phyloP scores from a whole-genome alignment of 2,329 filamentous ascomycete genomes.

The Botrytis squamosa region DNA sequence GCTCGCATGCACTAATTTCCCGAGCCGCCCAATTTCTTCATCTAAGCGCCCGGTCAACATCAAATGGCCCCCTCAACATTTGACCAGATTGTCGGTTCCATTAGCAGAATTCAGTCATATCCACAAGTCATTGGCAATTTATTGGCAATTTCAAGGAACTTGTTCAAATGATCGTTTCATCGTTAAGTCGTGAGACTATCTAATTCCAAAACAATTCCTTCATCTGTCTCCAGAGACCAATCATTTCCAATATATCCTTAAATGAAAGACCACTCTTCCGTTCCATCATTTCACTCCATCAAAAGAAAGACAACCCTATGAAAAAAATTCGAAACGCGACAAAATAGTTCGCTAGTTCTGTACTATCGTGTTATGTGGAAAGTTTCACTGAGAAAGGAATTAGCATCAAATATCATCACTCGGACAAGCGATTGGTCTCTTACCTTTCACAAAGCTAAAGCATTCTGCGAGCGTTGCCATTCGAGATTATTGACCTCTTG shows the following conservation, averaged over 20 bases:
- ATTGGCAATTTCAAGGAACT: slow-evolving; percentile 16
- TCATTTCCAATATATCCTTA: slow-evolving; percentile 23
- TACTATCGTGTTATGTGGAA: slow-evolving; percentile 2
- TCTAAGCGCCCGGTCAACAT: slow-evolving; percentile 31
- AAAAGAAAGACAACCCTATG: slow-evolving; percentile 26
- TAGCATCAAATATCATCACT: slow-evolving; percentile 13
- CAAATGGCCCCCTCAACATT: not conserved
- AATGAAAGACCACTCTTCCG: slow-evolving; percentile 14
- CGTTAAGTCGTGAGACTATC: slow-evolving; percentile 25
- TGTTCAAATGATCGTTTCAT: slow-evolving; percentile 32
- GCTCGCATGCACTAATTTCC: slow-evolving; percentile 11
- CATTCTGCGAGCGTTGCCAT: slow-evolving; percentile 18
- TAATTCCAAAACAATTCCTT: slow-evolving; percentile 21
- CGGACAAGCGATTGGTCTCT: slow-evolving; percentile 18
- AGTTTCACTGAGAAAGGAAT: slow-evolving; percentile 13
- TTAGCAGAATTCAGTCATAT: slow-evolving; percentile 19
- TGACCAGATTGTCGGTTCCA: slow-evolving; percentile 29
- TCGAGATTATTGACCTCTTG: slow-evolving; percentile 55
- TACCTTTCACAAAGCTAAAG: slow-evolving; percentile 18
- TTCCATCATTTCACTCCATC: slow-evolving; percentile 17
- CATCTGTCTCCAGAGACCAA: slow-evolving; percentile 27
- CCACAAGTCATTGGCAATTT: slow-evolving; percentile 18
- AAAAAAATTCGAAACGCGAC: slow-evolving; percentile 23
- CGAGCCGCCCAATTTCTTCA: slow-evolving; percentile 21
- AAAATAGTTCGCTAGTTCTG: slow-evolving; percentile 14